Evolutionary conservation across 345 rosid species (phyloP).

Genomic region (Pelargonium nanum): DNA sequence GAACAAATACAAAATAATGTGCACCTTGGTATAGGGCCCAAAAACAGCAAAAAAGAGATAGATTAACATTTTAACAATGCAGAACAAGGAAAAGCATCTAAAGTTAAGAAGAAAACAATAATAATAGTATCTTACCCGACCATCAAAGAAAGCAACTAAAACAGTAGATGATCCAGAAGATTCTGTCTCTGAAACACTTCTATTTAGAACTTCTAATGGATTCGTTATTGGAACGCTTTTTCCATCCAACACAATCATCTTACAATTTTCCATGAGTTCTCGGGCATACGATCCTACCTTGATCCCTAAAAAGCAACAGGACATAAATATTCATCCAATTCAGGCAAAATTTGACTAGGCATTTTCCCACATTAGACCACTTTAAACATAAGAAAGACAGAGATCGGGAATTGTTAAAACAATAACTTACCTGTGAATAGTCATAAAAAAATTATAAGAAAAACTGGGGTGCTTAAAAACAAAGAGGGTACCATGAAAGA

Average conservation of each 20-base stretch:
- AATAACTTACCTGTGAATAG: background rate
- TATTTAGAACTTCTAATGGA: conserved; percentile 40
- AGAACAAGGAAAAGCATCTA: background rate
- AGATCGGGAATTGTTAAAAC: too few species aligned
- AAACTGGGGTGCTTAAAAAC: background rate
- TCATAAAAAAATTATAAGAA: background rate
- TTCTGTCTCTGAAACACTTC: conserved; percentile 40
- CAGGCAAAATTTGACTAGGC: too few species aligned
- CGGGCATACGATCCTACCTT: conserved; percentile 35
- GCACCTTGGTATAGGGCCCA: too few species aligned
- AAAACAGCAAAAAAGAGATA: too few species aligned
- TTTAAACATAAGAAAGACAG: too few species aligned
- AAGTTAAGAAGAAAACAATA: conserved; percentile 6
- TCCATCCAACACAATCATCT: conserved; percentile 30
- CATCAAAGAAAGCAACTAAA: conserved; percentile 53
- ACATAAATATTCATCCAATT: too few species aligned
- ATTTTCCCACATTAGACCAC: too few species aligned
- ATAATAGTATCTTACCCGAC: conserved; percentile 29
- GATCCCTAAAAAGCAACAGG: conserved; percentile 32
- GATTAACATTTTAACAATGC: background rate
- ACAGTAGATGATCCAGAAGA: conserved; percentile 55
- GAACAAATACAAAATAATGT: too few species aligned
- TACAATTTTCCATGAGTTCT: conserved; percentile 47
- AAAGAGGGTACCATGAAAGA: background rate
- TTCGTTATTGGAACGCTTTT: conserved; percentile 21